phyloP scores from a whole-genome alignment of 306 rosid species.

The Quercus alba region DNA sequence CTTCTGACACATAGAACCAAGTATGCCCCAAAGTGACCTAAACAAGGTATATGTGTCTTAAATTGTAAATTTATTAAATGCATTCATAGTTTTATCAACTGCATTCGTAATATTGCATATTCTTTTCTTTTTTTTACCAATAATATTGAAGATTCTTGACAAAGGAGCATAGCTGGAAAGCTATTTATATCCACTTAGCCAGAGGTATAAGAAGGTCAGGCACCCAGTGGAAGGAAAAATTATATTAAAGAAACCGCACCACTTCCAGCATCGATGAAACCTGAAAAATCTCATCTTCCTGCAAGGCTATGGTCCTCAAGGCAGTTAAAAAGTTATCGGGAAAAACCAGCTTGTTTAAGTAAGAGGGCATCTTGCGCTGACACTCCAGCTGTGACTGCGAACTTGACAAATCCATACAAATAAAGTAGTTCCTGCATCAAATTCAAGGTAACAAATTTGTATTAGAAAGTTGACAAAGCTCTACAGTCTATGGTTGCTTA shows the following conservation, averaged over 20 bases:
- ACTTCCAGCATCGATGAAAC: slow-evolving; percentile 87
- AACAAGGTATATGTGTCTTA: neutral
- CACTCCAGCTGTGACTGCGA: slow-evolving; percentile 88
- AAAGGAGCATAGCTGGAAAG: neutral
- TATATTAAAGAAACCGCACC: slow-evolving; percentile 41
- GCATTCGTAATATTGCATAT: neutral
- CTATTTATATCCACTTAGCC: neutral
- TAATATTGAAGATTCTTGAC: neutral
- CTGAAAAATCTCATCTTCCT: slow-evolving; percentile 64
- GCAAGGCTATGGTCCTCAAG: slow-evolving; percentile 89
- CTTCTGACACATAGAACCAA: neutral
- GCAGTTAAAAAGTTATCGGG: slow-evolving; percentile 77
- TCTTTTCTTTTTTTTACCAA: too few species aligned
- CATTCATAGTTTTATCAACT: neutral
- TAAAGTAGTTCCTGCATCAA: slow-evolving; percentile 87
- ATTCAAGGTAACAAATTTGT: slow-evolving; percentile 17
- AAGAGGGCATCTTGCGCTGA: slow-evolving; percentile 75
- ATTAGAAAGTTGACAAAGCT: slow-evolving; percentile 12
- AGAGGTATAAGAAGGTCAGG: neutral
- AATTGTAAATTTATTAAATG: neutral
- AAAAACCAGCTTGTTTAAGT: slow-evolving; percentile 66
- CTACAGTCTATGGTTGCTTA: neutral
- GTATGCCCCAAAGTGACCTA: neutral
- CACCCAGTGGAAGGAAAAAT: slow-evolving; percentile 1
- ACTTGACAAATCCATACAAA: slow-evolving; percentile 74